Conservation (phyloP, 441 rosid genomes). For the Erodium texanum region DNA sequence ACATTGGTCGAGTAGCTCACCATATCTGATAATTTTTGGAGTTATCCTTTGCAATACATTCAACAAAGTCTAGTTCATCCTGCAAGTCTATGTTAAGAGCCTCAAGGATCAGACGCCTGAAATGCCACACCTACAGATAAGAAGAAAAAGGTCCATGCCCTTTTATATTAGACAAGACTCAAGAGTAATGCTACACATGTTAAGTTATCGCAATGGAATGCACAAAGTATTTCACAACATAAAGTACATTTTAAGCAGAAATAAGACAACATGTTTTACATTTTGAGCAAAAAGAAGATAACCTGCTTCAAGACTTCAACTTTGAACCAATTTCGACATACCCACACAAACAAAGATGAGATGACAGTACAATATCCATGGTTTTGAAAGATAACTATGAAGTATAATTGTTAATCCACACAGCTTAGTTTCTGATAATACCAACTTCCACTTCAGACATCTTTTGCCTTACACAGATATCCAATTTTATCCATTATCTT, state of each 20-base stretch:
- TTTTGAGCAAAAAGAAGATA: neutral
- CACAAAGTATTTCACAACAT: neutral
- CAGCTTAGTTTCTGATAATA: neutral
- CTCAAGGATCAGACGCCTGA: slow-evolving; percentile 66
- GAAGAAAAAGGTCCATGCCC: neutral
- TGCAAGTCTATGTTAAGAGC: slow-evolving; percentile 39
- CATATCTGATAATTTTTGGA: slow-evolving; percentile 91
- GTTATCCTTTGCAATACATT: slow-evolving; percentile 46
- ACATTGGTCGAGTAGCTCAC: slow-evolving; percentile 31
- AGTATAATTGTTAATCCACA: neutral
- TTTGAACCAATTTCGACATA: neutral
- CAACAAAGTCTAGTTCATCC: slow-evolving; percentile 51
- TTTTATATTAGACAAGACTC: neutral
- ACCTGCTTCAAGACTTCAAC: neutral
- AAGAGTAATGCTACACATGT: neutral
- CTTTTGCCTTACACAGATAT: neutral
- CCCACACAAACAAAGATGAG: neutral
- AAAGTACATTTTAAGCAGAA: neutral
- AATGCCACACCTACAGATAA: slow-evolving; percentile 78
- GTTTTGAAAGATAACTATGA: neutral
- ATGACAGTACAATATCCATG: neutral
- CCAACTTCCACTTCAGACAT: neutral
- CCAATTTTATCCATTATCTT: neutral
- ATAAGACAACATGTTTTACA: neutral
- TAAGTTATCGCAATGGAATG: neutral